phyloP scores from a whole-genome alignment of 345 rosid species.

The Eucalyptus pauciflora region DNA sequence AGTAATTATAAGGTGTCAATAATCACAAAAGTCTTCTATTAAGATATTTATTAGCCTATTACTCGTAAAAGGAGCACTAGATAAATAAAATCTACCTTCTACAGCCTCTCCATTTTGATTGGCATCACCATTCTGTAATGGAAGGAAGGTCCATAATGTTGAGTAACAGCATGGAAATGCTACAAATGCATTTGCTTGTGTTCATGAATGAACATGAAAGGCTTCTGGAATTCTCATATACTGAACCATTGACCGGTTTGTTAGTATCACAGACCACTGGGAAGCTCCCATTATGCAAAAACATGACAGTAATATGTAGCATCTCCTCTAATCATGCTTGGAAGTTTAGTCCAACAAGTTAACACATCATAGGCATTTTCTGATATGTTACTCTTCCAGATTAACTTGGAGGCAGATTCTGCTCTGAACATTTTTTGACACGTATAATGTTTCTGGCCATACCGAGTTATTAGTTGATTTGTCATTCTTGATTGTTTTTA shows the following conservation, averaged over 20 bases:
- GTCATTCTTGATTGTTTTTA: neutral
- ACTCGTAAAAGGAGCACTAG: neutral
- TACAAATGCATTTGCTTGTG: neutral
- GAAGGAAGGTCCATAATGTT: neutral
- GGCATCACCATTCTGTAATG: neutral
- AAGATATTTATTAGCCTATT: neutral
- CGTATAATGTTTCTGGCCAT: neutral
- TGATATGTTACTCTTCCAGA: neutral
- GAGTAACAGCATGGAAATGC: neutral
- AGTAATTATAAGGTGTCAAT: neutral
- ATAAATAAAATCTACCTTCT: neutral
- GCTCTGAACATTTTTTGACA: neutral
- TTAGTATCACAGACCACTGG: neutral
- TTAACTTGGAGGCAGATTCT: neutral
- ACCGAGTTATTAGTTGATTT: neutral
- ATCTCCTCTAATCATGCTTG: neutral
- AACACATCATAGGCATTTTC: neutral
- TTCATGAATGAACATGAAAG: neutral
- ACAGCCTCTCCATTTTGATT: neutral
- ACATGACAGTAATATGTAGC: neutral
- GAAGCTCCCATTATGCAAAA: neutral
- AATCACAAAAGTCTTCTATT: neutral
- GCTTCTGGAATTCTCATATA: neutral
- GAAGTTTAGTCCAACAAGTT: neutral
- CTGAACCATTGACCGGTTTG: neutral